A percentile compares a stretch with the other conserved stretches of the same genome.
Evolutionary conservation across 257 asterid species (phyloP).

Genomic region (Solanum megistacrolobum): DNA sequence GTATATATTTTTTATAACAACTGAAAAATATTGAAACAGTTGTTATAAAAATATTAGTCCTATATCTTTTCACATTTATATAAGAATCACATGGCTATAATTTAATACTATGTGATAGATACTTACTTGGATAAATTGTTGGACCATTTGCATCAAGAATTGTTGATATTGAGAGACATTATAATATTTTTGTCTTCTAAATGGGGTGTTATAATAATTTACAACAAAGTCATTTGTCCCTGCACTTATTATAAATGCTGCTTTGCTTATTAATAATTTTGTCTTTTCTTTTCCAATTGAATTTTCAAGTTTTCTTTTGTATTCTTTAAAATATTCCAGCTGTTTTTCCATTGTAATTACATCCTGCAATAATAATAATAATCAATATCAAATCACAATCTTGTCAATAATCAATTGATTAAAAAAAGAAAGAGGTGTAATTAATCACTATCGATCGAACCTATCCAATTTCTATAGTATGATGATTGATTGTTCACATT

Average conservation of each 20-base stretch:
- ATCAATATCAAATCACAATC: not conserved
- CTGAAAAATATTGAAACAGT: not conserved
- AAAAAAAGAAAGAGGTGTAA: no score
- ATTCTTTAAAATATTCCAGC: slow-evolving; percentile 36
- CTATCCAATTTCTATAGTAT: no score
- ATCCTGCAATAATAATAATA: not conserved
- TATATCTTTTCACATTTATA: not conserved
- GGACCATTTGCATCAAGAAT: slow-evolving; percentile 22
- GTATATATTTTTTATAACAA: no score
- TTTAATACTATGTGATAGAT: not conserved
- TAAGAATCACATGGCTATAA: not conserved
- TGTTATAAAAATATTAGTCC: not conserved
- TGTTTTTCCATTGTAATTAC: slow-evolving; percentile 39
- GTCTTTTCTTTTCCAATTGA: slow-evolving; percentile 37
- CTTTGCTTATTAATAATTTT: slow-evolving; percentile 19
- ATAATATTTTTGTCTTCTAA: slow-evolving; percentile 30
- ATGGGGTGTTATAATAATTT: slow-evolving; percentile 34
- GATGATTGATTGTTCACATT: no score
- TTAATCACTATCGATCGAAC: not conserved
- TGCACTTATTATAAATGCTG: slow-evolving; percentile 32
- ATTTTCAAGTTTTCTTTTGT: slow-evolving; percentile 29
- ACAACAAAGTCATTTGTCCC: slow-evolving; percentile 56
- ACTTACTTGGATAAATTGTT: slow-evolving; percentile 36
- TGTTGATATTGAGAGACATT: slow-evolving; percentile 25
- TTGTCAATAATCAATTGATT: not conserved